Percentiles rank a stretch among this genome's conserved stretches.
Conservation (phyloP, 1,139 yeast species). For the Hyphopichia pseudoburtonii region DNA sequence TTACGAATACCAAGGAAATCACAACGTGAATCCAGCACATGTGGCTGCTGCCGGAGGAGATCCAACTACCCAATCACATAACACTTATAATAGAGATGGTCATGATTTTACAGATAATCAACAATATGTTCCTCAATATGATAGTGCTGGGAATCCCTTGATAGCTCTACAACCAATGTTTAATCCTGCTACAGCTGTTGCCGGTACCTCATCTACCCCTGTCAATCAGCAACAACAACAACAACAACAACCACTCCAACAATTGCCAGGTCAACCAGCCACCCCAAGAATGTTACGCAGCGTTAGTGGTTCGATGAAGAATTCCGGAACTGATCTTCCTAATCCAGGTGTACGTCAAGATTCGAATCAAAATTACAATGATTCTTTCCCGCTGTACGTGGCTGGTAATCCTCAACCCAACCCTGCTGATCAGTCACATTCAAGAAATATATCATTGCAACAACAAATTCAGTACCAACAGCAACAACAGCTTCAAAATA, state of each 20-base stretch:
- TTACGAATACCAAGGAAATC: conserved; percentile 9
- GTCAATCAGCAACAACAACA: not conserved
- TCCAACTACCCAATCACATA: not conserved
- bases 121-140: too few species aligned
- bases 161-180: conserved; percentile 1
- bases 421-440: conserved; percentile 13
- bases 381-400: conserved; percentile 18
- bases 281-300: conserved; percentile 78
- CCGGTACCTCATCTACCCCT: not conserved
- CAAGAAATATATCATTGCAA: conserved; percentile 22
- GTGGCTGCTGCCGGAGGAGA: too few species aligned
- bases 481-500: conserved; percentile 5
- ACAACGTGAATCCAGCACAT: too few species aligned
- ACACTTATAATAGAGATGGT: not conserved
- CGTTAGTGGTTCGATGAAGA: conserved; percentile 39
- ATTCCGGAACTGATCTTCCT: conserved; percentile 16
- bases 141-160: conserved; percentile 1
- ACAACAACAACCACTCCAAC: conserved; percentile 11
- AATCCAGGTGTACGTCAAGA: not conserved
- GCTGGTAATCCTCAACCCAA: conserved; percentile 8
- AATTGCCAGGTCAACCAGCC: conserved; percentile 50
- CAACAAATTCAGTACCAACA: conserved; percentile 9
- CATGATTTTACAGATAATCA: too few species aligned
- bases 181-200: not conserved
- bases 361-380: conserved; percentile 3